Base-by-base conservation (phyloP, 352 stramenopile genomes). In the Globisporangium yorkense region DNA sequence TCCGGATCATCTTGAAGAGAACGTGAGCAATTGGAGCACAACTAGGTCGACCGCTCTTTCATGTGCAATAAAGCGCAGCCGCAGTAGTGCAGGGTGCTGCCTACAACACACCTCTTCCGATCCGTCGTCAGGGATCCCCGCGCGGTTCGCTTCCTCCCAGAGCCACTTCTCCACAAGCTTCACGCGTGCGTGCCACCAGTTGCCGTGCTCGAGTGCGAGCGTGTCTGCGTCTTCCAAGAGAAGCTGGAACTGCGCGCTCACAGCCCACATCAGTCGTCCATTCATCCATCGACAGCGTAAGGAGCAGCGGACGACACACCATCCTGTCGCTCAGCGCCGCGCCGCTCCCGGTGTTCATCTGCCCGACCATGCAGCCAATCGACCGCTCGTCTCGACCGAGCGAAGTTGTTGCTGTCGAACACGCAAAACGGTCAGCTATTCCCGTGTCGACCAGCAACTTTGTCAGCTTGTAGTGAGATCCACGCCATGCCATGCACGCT, bases 161-260 rank as follows among this genome's bases (percentile, higher is more conserved):
- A 92, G 61, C 83, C 83, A 92, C 62, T 80, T 77, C 53, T 88
- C 77, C 12, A 92, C 63, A 46, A 88, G 59, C 35, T 74, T 74
- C n/a, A 87, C 71, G 54, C 80, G 70, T 27, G 77, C 65, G 45
- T 88, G 77, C 83, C 83, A 92, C 78, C 81, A 91, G 49, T 79
- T 85, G 24, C 66, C 46, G n/a, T 21, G 13, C 10, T 78, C 69
- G 5, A 31, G 50, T 37, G 63, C 63, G n/a, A 86, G 53, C 0
- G 54, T 37, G 0, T 70, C 66, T 18, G 71, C 57, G 41, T 89
- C 77, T 50, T 89, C 80, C 16, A 74, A 51, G 21, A 88, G 57
- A 24, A 88, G 74, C 29, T 73, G 65, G 18, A 72, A 71, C 79
- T 89, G 49, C 44, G 13, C 33, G 8, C 5, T 8, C 12, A 35